Conservation (phyloP, 2,329 filamentous ascomycete genomes). For the Scytalidium lignicola region DNA sequence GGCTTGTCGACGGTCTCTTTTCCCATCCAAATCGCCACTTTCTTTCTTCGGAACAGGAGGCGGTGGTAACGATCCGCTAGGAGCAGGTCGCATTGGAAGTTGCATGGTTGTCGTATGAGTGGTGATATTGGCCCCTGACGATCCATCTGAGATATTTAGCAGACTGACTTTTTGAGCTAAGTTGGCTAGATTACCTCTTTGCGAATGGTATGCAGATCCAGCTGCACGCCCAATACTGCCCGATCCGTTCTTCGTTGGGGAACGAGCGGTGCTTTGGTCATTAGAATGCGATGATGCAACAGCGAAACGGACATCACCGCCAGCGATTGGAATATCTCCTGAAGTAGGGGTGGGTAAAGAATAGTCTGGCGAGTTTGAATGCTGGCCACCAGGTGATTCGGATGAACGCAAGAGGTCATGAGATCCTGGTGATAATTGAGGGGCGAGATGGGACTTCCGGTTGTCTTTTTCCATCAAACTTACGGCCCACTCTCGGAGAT, state of each 20-base stretch:
- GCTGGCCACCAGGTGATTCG: slow-evolving; percentile 47
- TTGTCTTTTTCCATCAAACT: slow-evolving; percentile 93
- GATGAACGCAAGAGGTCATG: slow-evolving; percentile 66
- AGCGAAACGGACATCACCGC: slow-evolving; percentile 38
- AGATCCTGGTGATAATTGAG: slow-evolving; percentile 72
- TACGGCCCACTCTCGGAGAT: slow-evolving; percentile 89
- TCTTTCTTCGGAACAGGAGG: slow-evolving; percentile 47
- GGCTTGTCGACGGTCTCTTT: slow-evolving; percentile 48
- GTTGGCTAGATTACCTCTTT: slow-evolving; percentile 46
- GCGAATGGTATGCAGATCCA: slow-evolving; percentile 35
- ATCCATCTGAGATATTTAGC: slow-evolving; percentile 32
- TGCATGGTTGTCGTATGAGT: slow-evolving; percentile 42
- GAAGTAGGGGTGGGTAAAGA: slow-evolving; percentile 60
- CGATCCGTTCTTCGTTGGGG: slow-evolving; percentile 32
- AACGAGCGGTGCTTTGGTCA: slow-evolving; percentile 31
- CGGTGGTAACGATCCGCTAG: slow-evolving; percentile 54
- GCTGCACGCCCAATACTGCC: slow-evolving; percentile 41
- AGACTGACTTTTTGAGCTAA: slow-evolving; percentile 45
- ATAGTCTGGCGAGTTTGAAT: slow-evolving; percentile 35
- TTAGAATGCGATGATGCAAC: slow-evolving; percentile 40
- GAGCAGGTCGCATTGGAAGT: slow-evolving; percentile 59
- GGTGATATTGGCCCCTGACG: slow-evolving; percentile 39
- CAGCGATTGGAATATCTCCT: slow-evolving; percentile 65
- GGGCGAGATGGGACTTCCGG: slow-evolving; percentile 86
- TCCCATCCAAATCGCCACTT: slow-evolving; percentile 35